phyloP scores from a whole-genome alignment of 192 early-diverging fungal species.

The Linnemannia hyalina region DNA sequence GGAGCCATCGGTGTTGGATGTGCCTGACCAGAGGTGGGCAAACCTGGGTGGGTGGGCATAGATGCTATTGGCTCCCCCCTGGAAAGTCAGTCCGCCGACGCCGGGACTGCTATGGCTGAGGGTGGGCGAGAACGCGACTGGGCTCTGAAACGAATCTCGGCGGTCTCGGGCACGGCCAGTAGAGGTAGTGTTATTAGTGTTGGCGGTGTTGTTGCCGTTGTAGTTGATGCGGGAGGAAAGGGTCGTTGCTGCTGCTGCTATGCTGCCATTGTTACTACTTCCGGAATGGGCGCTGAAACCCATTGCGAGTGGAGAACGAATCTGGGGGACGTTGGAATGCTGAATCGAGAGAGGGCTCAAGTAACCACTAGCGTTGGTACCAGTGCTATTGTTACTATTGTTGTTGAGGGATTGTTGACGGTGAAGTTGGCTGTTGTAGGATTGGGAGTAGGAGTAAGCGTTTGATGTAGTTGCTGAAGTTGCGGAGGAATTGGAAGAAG shows the following conservation, averaged over 20 bases:
- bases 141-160: slow-evolving; percentile 35
- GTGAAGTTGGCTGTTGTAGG: neutral
- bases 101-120: slow-evolving; percentile 31
- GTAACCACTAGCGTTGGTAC: slow-evolving; percentile 19
- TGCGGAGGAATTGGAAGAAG: neutral
- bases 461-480: neutral
- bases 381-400: slow-evolving; percentile 10
- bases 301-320: slow-evolving; percentile 52
- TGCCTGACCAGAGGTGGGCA: slow-evolving; percentile 24
- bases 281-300: slow-evolving; percentile 15
- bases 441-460: neutral
- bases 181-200: slow-evolving; percentile 14
- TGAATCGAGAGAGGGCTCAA: slow-evolving; percentile 23
- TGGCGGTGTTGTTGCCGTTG: neutral
- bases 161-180: slow-evolving; percentile 25
- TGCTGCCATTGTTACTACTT: slow-evolving; percentile 4
- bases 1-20: neutral
- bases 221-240: neutral
- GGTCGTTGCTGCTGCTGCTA: neutral
- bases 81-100: slow-evolving; percentile 1
- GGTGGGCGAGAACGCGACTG: slow-evolving; percentile 39
- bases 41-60: slow-evolving; percentile 22
- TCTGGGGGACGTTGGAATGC: slow-evolving; percentile 35
- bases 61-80: neutral
- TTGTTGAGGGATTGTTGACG: neutral